Evolutionary conservation across 208 protist species (phyloP).

Genomic region (Wallacemonas collosoma): DNA sequence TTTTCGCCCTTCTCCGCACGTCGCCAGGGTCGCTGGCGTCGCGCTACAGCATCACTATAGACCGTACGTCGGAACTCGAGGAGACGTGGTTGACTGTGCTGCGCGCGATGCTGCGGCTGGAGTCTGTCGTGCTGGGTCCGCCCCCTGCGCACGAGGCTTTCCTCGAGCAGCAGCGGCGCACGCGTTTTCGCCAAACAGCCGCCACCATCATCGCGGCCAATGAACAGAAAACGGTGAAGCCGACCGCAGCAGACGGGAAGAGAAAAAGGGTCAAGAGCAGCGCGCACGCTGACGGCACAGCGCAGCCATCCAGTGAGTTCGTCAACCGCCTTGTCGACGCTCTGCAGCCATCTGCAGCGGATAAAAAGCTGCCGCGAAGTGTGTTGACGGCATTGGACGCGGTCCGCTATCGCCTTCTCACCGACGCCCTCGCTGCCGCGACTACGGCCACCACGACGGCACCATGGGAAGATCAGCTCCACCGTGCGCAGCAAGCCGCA

Average conservation of each 20-base stretch:
- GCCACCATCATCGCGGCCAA: not conserved
- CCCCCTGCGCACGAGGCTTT: not conserved
- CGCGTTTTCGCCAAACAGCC: not conserved
- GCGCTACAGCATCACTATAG: conserved; percentile 21
- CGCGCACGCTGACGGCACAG: not conserved
- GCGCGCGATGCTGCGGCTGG: conserved; percentile 28
- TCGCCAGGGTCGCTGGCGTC: conserved; percentile 21
- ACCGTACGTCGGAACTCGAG: conserved; percentile 35
- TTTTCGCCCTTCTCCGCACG: conserved; percentile 30
- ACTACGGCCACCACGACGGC: not conserved
- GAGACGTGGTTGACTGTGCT: conserved; percentile 41
- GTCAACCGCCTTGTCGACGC: not conserved
- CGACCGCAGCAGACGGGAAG: not conserved
- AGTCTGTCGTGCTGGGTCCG: conserved; percentile 22
- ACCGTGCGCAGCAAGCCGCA: conserved; percentile 18
- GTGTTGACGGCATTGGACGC: conserved; percentile 1
- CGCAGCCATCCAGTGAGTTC: not conserved
- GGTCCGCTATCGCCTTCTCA: not conserved
- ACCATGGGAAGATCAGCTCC: conserved; percentile 6
- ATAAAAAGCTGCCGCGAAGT: conserved; percentile 4
- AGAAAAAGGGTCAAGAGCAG: not conserved
- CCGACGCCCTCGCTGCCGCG: not conserved
- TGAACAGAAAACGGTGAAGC: too few relatives aligned
- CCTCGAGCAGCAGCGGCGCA: conserved; percentile 3
- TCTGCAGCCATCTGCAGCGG: not conserved